A percentile compares a stretch with the other conserved stretches of the same genome.
These are phyloP conservation scores for Epichloe coenophiala DNA, from an alignment of 2,329 filamentous ascomycete genomes.

Conservation along the genomic window DNA sequence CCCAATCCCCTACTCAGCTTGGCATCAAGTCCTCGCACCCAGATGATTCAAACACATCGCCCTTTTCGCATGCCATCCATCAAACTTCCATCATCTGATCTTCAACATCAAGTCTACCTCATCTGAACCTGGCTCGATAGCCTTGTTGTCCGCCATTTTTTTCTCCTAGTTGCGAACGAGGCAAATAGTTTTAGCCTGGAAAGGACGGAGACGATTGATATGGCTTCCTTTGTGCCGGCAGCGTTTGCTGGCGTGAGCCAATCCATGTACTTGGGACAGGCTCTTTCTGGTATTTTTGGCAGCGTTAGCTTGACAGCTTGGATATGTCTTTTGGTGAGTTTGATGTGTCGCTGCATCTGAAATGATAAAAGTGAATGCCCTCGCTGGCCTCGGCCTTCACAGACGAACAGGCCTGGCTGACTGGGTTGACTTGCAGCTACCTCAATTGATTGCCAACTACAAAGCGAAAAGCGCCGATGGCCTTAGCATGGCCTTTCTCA, in stretches of 20 bases:
- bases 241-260: slow-evolving; percentile 11
- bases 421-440: slow-evolving; percentile 42
- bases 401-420: background rate
- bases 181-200: no score
- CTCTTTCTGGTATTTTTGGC: slow-evolving; percentile 78
- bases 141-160: background rate
- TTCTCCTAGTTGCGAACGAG: background rate
- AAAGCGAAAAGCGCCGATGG: slow-evolving; percentile 77
- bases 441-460: slow-evolving; percentile 90
- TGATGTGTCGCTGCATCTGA: slow-evolving; percentile 7
- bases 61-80: background rate
- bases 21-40: background rate
- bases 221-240: slow-evolving; percentile 20
- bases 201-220: slow-evolving; percentile 8
- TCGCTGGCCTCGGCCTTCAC: background rate
- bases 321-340: slow-evolving; percentile 74
- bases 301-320: slow-evolving; percentile 88
- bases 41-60: background rate
- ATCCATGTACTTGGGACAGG: slow-evolving; percentile 25
- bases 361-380: background rate
- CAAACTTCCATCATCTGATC: background rate
- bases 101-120: background rate
- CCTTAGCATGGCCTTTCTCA: slow-evolving; percentile 76
- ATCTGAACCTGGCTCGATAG: background rate
- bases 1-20: background rate